Base-by-base conservation (phyloP, 495 filamentous ascomycete species). In the Trichoderma reesei region DNA sequence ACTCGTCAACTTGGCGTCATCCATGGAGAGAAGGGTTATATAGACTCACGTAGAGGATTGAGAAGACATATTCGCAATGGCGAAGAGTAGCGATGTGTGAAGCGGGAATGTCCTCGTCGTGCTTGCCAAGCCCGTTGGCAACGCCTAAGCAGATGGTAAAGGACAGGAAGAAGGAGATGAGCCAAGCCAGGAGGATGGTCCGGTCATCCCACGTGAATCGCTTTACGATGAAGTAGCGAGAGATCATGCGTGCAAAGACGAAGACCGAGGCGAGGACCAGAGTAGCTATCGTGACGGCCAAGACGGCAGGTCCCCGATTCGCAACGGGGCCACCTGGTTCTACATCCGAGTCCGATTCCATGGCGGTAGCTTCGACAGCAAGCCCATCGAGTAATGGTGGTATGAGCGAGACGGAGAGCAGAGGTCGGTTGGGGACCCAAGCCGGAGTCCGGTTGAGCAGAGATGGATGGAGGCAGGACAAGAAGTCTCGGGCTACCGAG, bases 101-200 rank as follows among this genome's bases (percentile, higher is more conserved):
- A 16, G 67, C 60, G 2, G 74, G 74, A 61, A 96, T 85, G 66
- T 91, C 74, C 36, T 34, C 66, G 68, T 91, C 85, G 67, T 93
- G 90, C n/a, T 87, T 82, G 20, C 90, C 92, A 36, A 96, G 81
- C 31, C 91, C 91, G 64, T 84, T 81, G 3, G 75, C 73, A 2
- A 85, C 86, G 14, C 87, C 90, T 63, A 86, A 86, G 72, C 87
- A 90, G 59, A 96, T 88, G 54, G 88, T 78, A 65, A 92, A 83
- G 10, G 86, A 87, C 64, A 96, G 83, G 33, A 84, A 90, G 65
- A 92, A 86, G 46, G 91, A 85, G 33, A 96, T 74, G 34, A 91
- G 81, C 92, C 90, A 96, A 67, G 92, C 91, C 64, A 91, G 48
- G 31, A 91, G 71, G 66, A 98, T 96, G 68, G 90, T 82, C 76